Base-by-base conservation (phyloP, 805 yeast genomes). In the Jamesozyma hellenica region DNA sequence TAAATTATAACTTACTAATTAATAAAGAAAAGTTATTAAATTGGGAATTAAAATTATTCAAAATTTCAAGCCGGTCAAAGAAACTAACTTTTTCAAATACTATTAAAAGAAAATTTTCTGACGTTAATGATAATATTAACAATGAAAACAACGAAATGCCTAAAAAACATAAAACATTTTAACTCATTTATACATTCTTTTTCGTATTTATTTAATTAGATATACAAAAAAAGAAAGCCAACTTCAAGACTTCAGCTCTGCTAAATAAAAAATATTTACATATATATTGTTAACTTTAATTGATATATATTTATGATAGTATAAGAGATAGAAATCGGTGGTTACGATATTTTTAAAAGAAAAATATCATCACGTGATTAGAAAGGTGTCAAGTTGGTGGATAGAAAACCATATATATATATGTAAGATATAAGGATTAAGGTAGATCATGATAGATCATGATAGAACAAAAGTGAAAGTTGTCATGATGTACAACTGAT, bases 1-100 rank as follows among this genome's bases (percentile, higher is more conserved):
- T 55, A 27, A 40, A 53, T 18, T 55, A 46, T 35, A 40, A 49
- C 15, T 30, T 50, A 8, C 37, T 29, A 19, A 32, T 41, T n/a
- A 27, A 36, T 4, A 32, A 31, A n/a, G 38, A 21, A 14, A 10
- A 10, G 4, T 36, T 45, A 15, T 18, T 12, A 13, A 16, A 13
- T 19, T 44, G 43, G 43, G 34, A 40, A 15, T 4, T 14, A 2
- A 21, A 21, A n/a, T 34, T 41, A 21, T 23, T 34, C 14, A 28
- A 36, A 3, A 32, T 28, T 16, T 28, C 25, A 18, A n/a, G n/a
- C n/a, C n/a, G n/a, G n/a, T n/a, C n/a, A n/a, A n/a, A n/a, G 18
- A 28, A 34, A 15, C 18, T n/a, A 5, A 16, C 23, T 18, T 19
- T 14, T 18, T 16, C 34, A 30, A 16, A 21, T 7, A 32, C 6